Evolutionary conservation across 768 basidiomycete species (phyloP).

Genomic region (Russula earlei): DNA sequence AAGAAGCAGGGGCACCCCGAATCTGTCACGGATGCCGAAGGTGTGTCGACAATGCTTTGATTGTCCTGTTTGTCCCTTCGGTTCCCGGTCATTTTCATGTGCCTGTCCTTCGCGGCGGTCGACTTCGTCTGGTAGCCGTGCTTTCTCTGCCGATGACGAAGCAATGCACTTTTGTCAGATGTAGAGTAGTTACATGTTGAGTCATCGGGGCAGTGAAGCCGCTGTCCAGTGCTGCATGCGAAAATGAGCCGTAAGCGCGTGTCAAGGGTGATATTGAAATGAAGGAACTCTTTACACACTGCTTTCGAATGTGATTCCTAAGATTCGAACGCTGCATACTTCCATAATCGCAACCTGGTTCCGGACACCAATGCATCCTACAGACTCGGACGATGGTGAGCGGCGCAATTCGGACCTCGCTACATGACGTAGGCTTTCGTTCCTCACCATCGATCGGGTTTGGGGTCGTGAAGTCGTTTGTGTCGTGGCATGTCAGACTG

Average conservation of each 20-base stretch:
- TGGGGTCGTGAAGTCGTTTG: constrained; percentile 19
- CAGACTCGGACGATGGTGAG: not conserved
- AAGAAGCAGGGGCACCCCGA: not conserved
- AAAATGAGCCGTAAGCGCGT: not conserved
- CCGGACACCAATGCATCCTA: constrained; percentile 17
- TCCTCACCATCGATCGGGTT: constrained; percentile 15
- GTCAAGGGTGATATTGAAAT: not conserved
- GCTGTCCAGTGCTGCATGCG: constrained; percentile 13
- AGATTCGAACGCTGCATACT: constrained; percentile 17
- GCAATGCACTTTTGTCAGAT: constrained; percentile 15
- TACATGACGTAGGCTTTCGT: not conserved
- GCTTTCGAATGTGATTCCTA: constrained; percentile 13
- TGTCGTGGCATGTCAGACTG: constrained; percentile 21
- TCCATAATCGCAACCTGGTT: constrained; percentile 13
- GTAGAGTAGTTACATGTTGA: constrained; percentile 1
- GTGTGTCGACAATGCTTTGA: not conserved
- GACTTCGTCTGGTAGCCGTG: constrained; percentile 14
- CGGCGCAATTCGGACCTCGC: not conserved
- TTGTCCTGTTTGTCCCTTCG: not conserved
- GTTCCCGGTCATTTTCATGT: not conserved
- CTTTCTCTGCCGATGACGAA: constrained; percentile 16
- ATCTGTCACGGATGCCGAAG: not conserved
- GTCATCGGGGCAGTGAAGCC: constrained; percentile 13
- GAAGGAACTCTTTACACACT: not conserved
- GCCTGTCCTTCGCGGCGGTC: constrained; percentile 6